Percentiles rank a stretch among this genome's conserved stretches.
Evolutionary conservation across 1,139 yeast genomes (phyloP).

Genomic region (Sugiyamaella novakii): DNA sequence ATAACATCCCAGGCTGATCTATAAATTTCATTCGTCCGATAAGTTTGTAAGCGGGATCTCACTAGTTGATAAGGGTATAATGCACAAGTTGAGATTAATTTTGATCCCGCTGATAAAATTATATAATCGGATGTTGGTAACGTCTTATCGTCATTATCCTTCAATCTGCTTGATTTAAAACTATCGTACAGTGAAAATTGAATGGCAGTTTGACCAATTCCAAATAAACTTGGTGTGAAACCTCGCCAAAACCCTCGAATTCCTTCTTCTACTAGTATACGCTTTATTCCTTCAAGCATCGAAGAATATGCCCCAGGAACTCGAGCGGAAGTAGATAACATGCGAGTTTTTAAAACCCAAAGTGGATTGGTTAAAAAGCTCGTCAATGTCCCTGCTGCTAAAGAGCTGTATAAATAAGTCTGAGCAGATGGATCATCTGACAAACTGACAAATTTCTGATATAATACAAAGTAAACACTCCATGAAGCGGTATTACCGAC

Average conservation of each 20-base stretch:
- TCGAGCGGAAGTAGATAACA: slow-evolving; percentile 59
- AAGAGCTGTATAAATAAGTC: slow-evolving; percentile 54
- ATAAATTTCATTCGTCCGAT: slow-evolving; percentile 29
- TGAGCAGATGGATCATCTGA: slow-evolving; percentile 14
- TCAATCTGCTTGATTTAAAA: slow-evolving; percentile 13
- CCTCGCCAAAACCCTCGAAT: slow-evolving; percentile 78
- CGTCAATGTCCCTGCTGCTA: slow-evolving; percentile 73
- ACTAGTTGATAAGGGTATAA: slow-evolving; percentile 88
- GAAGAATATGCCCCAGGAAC: slow-evolving; percentile 59
- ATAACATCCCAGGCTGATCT: slow-evolving; percentile 37
- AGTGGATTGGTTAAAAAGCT: slow-evolving; percentile 83
- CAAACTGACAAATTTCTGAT: slow-evolving; percentile 46
- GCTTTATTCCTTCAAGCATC: slow-evolving; percentile 54
- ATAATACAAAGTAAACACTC: slow-evolving; percentile 81
- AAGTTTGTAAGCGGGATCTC: slow-evolving; percentile 71
- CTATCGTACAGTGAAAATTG: slow-evolving; percentile 84
- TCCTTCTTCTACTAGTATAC: slow-evolving; percentile 65
- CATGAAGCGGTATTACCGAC: slow-evolving; percentile 86
- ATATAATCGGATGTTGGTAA: slow-evolving; percentile 60
- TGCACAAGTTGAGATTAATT: slow-evolving; percentile 63
- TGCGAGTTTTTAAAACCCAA: slow-evolving; percentile 89
- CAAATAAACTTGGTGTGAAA: slow-evolving; percentile 74
- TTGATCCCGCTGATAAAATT: slow-evolving; percentile 66
- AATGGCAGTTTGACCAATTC: slow-evolving; percentile 85
- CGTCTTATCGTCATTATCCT: slow-evolving; percentile 23